These are phyloP conservation scores for Phytophthora multivora DNA, from an alignment of 352 stramenopile genomes.

Conservation along the genomic window DNA sequence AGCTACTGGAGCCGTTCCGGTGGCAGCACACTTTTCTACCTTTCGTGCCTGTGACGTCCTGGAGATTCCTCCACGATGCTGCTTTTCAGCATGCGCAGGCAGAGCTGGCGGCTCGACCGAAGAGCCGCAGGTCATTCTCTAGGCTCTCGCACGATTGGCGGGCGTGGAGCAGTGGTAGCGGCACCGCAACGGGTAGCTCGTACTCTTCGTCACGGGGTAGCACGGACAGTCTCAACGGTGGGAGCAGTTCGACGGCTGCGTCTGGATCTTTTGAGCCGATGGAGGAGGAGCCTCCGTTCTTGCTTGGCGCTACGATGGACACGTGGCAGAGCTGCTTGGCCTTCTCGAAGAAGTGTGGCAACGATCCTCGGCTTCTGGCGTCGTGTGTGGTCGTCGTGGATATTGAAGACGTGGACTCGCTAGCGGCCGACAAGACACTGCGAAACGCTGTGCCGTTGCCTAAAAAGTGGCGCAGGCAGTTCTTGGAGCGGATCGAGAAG, in stretches of 20 bases:
- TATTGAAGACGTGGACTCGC: conserved; percentile 58
- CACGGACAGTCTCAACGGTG: conserved; percentile 26
- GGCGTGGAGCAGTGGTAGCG: conserved; percentile 49
- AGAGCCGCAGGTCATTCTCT: conserved; percentile 63
- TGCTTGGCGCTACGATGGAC: conserved; percentile 67
- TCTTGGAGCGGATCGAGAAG: conserved; percentile 77
- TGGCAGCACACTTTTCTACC: conserved; percentile 84
- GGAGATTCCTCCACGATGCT: conserved; percentile 71
- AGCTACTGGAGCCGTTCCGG: conserved; percentile 76
- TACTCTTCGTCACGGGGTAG: conserved; percentile 36
- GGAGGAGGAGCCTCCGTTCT: conserved; percentile 64
- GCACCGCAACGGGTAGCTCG: conserved; percentile 16
- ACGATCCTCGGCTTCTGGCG: conserved; percentile 55
- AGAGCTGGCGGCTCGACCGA: conserved; percentile 55
- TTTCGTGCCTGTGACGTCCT: conserved; percentile 76
- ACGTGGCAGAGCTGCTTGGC: conserved; percentile 72
- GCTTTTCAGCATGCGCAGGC: conserved; percentile 58
- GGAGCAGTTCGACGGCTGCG: conserved; percentile 8
- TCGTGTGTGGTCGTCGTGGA: conserved; percentile 74
- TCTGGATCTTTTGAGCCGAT: conserved; percentile 3
- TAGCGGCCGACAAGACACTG: conserved; percentile 60
- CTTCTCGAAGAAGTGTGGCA: conserved; percentile 48
- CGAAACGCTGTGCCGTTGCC: conserved; percentile 63
- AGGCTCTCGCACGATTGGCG: conserved; percentile 67
- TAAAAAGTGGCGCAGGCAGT: conserved; percentile 78